Evolutionary conservation across 495 filamentous ascomycete species (phyloP), one percentile per base, ranked within the genome.

Genomic region (Parathielavia appendiculata): DNA sequence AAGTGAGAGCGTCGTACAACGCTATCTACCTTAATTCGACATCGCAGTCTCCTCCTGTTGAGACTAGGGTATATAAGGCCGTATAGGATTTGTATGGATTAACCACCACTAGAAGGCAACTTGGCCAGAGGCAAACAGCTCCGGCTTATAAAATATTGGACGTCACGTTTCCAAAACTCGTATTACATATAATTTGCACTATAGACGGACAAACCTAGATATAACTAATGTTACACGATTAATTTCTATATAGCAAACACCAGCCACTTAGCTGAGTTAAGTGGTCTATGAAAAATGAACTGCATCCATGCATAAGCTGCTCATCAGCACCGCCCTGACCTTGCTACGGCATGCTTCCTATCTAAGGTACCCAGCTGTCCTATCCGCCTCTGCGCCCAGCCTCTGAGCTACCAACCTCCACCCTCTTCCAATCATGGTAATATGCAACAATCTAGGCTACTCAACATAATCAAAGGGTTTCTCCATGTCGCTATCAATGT

Each of bases 371-470:
- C 45, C 12, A n/a, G 17, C 23, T n/a, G n/a, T n/a, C n/a, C 46
- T 43, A 43, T 11, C 46, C 16, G 5, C 34, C 30, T n/a, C 20
- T 14, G 35, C 8, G 26, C 20, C 8, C 26, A n/a, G n/a, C 14
- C 41, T 8, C 19, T 22, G 19, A 44, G 41, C 17, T 17, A 44
- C 17, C 26, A 30, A 5, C 20, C 17, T 20, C 41, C 35, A 14
- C 46, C 46, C 16, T 19, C 49, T 11, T 26, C 34, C 36, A 39
- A 13, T 13, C 49, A 39, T n/a, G 11, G 13, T 30, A 53, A 53
- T 41, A 53, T 53, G 51, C 51, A 43, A 53, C 51, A 53, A 53
- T 53, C 51, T 53, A 53, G 38, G 51, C 51, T 23, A 19, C 38
- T 32, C 11, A 41, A 30, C 26, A 30, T 30, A 38, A 53, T 38